A percentile compares a stretch with the other conserved stretches of the same genome.
Evolutionary conservation across 169 alveolate genomes (phyloP).

Genomic region (Toxoplasma gondii): DNA sequence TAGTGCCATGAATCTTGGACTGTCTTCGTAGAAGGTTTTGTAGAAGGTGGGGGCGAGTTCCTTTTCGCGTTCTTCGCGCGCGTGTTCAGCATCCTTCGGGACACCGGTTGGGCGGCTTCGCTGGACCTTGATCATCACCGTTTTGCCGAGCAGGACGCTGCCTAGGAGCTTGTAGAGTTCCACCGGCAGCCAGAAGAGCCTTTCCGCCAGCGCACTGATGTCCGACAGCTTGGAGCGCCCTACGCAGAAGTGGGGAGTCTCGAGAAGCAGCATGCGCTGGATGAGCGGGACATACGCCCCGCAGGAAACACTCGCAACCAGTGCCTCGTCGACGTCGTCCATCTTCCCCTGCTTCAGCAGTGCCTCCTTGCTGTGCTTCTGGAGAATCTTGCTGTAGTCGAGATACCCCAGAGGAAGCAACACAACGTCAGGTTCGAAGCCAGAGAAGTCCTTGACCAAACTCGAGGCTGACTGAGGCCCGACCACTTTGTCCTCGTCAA

Average conservation of each 20-base stretch:
- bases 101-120: neutral
- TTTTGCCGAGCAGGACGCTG: neutral
- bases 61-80: neutral
- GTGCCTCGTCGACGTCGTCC: neutral
- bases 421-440: conserved; percentile 27
- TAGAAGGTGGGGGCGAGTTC: neutral
- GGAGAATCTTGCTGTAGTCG: conserved; percentile 40
- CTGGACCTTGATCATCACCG: neutral
- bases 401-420: conserved; percentile 52
- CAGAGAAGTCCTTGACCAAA: neutral
- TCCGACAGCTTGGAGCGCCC: conserved; percentile 57
- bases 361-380: conserved; percentile 1
- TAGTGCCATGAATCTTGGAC: conserved; percentile 36
- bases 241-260: neutral
- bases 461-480: conserved; percentile 8
- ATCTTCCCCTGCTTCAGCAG: neutral
- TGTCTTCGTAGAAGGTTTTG: neutral
- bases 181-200: conserved; percentile 36
- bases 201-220: conserved; percentile 51
- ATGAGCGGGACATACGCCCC: conserved; percentile 42
- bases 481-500: conserved; percentile 5
- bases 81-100: neutral
- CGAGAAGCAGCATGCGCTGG: conserved; percentile 7
- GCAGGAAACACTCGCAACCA: neutral
- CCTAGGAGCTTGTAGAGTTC: conserved; percentile 39